Percentiles rank a stretch among this genome's conserved stretches.
These are phyloP conservation scores for Diutina catenulata DNA, from an alignment of 1,139 yeast species.

Conservation along the genomic window DNA sequence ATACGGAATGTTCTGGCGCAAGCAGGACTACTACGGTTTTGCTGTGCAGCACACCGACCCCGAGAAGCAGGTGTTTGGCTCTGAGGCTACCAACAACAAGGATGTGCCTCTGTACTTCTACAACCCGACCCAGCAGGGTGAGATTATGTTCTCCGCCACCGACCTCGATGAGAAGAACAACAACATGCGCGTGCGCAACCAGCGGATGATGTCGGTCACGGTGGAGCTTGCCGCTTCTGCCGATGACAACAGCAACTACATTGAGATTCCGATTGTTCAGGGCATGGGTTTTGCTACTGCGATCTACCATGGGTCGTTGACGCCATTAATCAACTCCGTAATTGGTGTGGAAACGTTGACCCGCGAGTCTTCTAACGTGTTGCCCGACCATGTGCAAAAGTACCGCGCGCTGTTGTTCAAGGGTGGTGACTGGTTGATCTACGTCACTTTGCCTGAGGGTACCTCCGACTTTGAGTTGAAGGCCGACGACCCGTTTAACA, in stretches of 20 bases:
- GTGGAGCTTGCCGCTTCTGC: slow-evolving; percentile 30
- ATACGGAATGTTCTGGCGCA: slow-evolving; percentile 57
- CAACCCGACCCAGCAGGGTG: slow-evolving; percentile 37
- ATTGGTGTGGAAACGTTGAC: slow-evolving; percentile 39
- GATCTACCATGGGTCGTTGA: slow-evolving; percentile 45
- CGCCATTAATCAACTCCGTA: slow-evolving; percentile 41
- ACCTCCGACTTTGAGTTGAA: slow-evolving; percentile 9
- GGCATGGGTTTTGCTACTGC: slow-evolving; percentile 78
- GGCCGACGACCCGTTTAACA: slow-evolving; percentile 16
- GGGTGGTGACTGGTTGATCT: slow-evolving; percentile 46
- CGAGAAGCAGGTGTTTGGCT: slow-evolving; percentile 30
- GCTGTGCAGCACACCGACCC: slow-evolving; percentile 58
- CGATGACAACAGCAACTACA: slow-evolving; percentile 9
- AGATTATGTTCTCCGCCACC: slow-evolving; percentile 45
- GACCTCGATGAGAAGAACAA: slow-evolving; percentile 22
- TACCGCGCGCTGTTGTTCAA: slow-evolving; percentile 43
- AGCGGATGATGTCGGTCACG: slow-evolving; percentile 45
- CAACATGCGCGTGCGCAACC: slow-evolving; percentile 34
- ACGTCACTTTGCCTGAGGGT: slow-evolving; percentile 36
- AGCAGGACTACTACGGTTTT: slow-evolving; percentile 37
- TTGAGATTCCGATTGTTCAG: slow-evolving; percentile 38
- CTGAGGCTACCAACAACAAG: slow-evolving; percentile 8
- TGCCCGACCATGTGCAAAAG: slow-evolving; percentile 33
- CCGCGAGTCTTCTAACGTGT: slow-evolving; percentile 28
- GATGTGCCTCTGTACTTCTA: slow-evolving; percentile 29